Percentiles rank a stretch among this genome's conserved stretches.
phyloP scores from a whole-genome alignment of 2,329 filamentous ascomycete genomes.

The Harringtonia aguacate region DNA sequence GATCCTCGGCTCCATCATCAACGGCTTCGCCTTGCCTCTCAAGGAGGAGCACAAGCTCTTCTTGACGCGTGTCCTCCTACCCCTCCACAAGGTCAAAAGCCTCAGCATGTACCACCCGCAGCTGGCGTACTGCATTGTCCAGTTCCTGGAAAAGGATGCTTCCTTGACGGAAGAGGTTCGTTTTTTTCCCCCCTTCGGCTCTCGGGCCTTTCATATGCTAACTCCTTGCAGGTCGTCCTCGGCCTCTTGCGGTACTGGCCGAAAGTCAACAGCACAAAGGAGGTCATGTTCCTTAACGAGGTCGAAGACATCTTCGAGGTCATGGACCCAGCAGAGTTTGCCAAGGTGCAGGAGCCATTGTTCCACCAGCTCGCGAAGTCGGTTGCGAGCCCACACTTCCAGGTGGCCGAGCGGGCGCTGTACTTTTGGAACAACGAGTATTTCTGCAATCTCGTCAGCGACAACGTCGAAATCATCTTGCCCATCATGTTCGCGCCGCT shows the following conservation, averaged over 20 bases:
- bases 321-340: conserved; percentile 97
- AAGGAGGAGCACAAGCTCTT: conserved; percentile 99
- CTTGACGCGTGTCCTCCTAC: conserved; percentile 82
- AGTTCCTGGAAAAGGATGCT: conserved; percentile 96
- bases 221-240: conserved; percentile 61
- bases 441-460: conserved; percentile 97
- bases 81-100: conserved; percentile 96
- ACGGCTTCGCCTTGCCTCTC: conserved; percentile 89
- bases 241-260: conserved; percentile 95
- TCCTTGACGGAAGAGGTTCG: conserved; percentile 89
- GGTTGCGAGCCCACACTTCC: conserved; percentile 95
- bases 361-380: conserved; percentile 98
- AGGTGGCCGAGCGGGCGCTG: conserved; percentile 90
- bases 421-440: conserved; percentile 99
- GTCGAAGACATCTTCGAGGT: conserved; percentile 99
- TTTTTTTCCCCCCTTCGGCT: conserved; percentile 9
- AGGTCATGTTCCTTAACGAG: conserved; percentile 99
- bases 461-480: conserved; percentile 96
- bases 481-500: conserved; percentile 99
- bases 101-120: conserved; percentile 99
- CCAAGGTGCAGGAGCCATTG: conserved; percentile 93
- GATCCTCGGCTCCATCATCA: conserved; percentile 97
- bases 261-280: conserved; percentile 98
- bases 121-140: conserved; percentile 95
- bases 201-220: neutral